phyloP scores from a whole-genome alignment of 2,329 filamentous ascomycete genomes.

The Neurospora sp. region DNA sequence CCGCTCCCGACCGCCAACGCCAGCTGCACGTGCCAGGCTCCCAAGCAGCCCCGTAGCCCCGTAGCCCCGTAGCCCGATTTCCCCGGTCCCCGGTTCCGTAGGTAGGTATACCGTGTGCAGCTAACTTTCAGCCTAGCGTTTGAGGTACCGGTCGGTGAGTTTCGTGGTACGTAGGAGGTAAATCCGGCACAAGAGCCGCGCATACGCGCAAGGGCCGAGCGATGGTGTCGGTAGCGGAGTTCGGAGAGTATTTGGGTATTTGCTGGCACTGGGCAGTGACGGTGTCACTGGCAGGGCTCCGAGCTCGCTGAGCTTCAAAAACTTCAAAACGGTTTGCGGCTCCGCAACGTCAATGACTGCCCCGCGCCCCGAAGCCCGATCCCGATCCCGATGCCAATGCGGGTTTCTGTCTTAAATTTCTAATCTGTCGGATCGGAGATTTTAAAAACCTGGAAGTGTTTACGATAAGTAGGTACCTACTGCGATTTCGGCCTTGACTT shows the following conservation, averaged over 20 bases:
- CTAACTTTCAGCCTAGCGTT: background rate
- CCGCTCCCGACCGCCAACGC: background rate
- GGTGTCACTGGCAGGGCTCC: background rate
- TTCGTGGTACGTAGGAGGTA: background rate
- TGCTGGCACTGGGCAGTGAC: background rate
- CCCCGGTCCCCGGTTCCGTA: background rate
- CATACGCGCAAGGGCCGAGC: background rate
- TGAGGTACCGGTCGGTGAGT: background rate
- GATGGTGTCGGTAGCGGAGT: background rate
- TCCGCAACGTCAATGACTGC: background rate
- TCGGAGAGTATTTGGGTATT: background rate
- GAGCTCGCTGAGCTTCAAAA: background rate
- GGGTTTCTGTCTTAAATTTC: background rate
- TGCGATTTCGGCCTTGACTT: background rate
- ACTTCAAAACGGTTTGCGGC: background rate
- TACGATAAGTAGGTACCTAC: background rate
- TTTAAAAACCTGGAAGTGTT: background rate
- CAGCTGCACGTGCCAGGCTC: background rate
- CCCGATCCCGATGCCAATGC: background rate
- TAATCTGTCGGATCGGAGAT: background rate
- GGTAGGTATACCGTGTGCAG: background rate
- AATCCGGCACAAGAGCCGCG: background rate
- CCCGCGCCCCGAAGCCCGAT: background rate
- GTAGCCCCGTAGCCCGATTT: background rate
- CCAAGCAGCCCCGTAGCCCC: background rate